Evolutionary conservation across 2,329 filamentous ascomycete genomes (phyloP).

Genomic region (Sarocladium oryzae): DNA sequence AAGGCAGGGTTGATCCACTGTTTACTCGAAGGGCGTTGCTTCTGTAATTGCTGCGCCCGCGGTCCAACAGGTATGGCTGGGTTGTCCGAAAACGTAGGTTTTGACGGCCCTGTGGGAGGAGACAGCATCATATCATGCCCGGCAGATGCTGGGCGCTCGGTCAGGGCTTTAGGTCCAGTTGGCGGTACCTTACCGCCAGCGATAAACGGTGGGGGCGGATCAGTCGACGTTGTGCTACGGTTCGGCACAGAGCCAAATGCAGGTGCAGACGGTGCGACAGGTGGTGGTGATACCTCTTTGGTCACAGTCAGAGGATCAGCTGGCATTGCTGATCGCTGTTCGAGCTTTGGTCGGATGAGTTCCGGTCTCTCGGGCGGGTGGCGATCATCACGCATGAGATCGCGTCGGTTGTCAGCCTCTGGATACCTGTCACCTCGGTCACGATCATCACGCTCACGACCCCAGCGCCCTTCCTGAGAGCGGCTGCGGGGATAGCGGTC

Average conservation of each 20-base stretch:
- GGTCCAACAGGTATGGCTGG: conserved; percentile 47
- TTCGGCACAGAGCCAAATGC: conserved; percentile 51
- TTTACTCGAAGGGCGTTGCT: conserved; percentile 45
- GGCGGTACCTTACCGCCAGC: conserved; percentile 44
- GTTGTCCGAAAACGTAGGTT: conserved; percentile 32
- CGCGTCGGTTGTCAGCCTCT: conserved; percentile 34
- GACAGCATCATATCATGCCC: conserved; percentile 22
- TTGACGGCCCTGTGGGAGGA: conserved; percentile 30
- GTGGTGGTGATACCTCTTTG: conserved; percentile 51
- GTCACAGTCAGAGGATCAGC: conserved; percentile 40
- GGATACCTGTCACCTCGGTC: conserved; percentile 38
- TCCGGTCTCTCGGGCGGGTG: conserved; percentile 41
- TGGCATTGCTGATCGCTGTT: conserved; percentile 28
- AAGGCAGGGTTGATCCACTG: conserved; percentile 53
- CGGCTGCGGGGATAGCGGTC: conserved; percentile 61
- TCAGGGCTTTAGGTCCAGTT: conserved; percentile 46
- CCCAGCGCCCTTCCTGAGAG: conserved; percentile 58
- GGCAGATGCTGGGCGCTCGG: conserved; percentile 42
- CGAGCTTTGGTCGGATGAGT: conserved; percentile 39
- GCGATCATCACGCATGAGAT: conserved; percentile 38
- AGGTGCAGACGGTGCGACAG: conserved; percentile 50
- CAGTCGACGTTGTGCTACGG: conserved; percentile 29
- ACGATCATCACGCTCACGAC: conserved; percentile 49
- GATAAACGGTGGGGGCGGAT: conserved; percentile 21
- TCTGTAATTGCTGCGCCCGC: conserved; percentile 42